Evolutionary conservation across 2,329 filamentous ascomycete genomes (phyloP).

Genomic region (Botrytis elliptica): DNA sequence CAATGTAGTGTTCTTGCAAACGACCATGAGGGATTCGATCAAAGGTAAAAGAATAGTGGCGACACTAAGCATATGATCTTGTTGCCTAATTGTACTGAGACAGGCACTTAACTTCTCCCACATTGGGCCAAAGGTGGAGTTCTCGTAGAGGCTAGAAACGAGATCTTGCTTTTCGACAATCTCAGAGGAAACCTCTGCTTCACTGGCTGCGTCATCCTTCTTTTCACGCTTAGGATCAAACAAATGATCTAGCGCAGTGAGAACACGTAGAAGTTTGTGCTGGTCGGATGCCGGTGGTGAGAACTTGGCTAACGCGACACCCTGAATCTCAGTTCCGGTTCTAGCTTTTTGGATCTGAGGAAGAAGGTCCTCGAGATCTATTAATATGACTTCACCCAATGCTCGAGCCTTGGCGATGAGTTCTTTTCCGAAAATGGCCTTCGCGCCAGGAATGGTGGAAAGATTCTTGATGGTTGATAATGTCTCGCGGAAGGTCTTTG

Average conservation of each 20-base stretch:
- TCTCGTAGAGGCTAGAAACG: slow-evolving; percentile 84
- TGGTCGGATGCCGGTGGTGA: slow-evolving; percentile 95
- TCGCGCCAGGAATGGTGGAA: slow-evolving; percentile 86
- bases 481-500: slow-evolving; percentile 97
- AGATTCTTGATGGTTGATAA: slow-evolving; percentile 98
- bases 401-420: slow-evolving; percentile 82
- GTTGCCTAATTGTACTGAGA: slow-evolving; percentile 80
- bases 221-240: slow-evolving; percentile 77
- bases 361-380: slow-evolving; percentile 80
- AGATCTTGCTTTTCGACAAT: slow-evolving; percentile 75
- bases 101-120: slow-evolving; percentile 93
- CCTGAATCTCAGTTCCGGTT: slow-evolving; percentile 91
- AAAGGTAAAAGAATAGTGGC: slow-evolving; percentile 92
- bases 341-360: slow-evolving; percentile 83
- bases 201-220: slow-evolving; percentile 50
- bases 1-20: slow-evolving; percentile 91
- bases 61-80: slow-evolving; percentile 94
- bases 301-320: slow-evolving; percentile 89
- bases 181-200: slow-evolving; percentile 46
- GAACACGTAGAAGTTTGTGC: slow-evolving; percentile 86
- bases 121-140: slow-evolving; percentile 81
- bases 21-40: slow-evolving; percentile 97
- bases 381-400: slow-evolving; percentile 79
- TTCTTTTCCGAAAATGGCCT: slow-evolving; percentile 88
- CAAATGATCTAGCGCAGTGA: slow-evolving; percentile 92